Evolutionary conservation across 306 rosid genomes (phyloP).

Genomic region (Cajanus cajan): DNA sequence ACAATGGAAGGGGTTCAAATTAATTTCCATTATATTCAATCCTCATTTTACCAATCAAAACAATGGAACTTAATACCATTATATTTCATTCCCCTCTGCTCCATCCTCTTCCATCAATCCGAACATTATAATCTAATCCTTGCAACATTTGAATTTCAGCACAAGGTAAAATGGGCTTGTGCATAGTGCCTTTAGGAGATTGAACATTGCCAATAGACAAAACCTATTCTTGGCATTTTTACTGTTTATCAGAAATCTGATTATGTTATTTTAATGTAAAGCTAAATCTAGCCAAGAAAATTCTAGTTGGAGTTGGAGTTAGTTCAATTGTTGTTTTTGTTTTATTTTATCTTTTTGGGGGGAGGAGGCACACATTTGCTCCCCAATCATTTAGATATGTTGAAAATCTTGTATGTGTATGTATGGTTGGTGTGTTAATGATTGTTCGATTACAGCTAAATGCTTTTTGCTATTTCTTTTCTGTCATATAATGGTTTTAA

Average conservation of each 20-base stretch:
- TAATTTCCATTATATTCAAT: background rate
- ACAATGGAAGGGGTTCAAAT: background rate
- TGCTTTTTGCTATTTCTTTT: conserved; percentile 26
- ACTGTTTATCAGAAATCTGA: background rate
- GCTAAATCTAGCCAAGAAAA: background rate
- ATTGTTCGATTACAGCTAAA: conserved; percentile 1
- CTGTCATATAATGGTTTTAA: conserved; percentile 19
- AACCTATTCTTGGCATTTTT: background rate
- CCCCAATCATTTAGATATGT: background rate
- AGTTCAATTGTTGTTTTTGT: background rate
- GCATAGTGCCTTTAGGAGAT: background rate
- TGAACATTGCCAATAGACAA: background rate
- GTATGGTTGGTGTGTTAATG: conserved; percentile 6
- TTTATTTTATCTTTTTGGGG: background rate
- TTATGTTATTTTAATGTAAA: background rate
- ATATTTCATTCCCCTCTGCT: background rate
- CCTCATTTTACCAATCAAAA: background rate
- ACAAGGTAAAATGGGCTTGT: background rate
- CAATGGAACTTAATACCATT: background rate
- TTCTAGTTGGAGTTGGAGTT: background rate
- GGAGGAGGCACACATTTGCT: background rate
- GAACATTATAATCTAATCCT: background rate
- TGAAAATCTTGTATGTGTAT: background rate
- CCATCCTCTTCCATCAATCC: background rate
- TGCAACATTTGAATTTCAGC: background rate